A percentile compares a stretch with the other conserved stretches of the same genome.
These are phyloP conservation scores for Aurantiochytrium sp. DNA, from an alignment of 108 stramenopile genomes.

Conservation along the genomic window DNA sequence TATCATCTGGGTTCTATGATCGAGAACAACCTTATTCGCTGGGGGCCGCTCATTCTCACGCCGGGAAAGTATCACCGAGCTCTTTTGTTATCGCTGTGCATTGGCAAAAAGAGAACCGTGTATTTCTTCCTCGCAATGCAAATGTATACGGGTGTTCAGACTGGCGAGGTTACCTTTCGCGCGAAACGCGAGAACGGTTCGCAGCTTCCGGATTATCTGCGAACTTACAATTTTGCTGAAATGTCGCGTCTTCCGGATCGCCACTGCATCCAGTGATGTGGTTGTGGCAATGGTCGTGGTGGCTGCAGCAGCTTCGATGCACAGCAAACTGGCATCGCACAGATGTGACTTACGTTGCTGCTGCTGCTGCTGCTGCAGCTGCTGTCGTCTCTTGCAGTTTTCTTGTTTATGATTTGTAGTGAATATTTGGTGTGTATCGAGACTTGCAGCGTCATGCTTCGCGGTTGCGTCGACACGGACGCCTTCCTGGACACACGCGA, in stretches of 20 bases:
- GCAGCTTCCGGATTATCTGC: background rate
- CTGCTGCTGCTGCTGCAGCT: background rate
- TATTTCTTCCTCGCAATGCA: background rate
- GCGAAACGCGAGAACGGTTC: background rate
- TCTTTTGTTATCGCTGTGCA: background rate
- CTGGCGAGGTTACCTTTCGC: background rate
- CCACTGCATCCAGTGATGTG: background rate
- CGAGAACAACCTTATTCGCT: background rate
- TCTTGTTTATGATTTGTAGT: too few species aligned
- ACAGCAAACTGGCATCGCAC: background rate
- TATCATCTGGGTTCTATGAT: background rate
- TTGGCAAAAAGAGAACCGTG: background rate
- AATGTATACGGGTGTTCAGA: background rate
- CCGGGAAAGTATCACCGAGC: background rate
- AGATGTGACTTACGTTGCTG: background rate
- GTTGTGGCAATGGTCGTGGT: background rate
- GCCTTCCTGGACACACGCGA: too few species aligned
- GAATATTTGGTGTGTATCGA: too few species aligned
- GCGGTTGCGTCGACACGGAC: too few species aligned
- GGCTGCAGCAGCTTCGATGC: background rate
- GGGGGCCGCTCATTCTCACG: background rate
- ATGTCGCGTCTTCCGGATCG: background rate
- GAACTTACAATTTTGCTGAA: background rate
- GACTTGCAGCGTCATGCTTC: too few species aligned
- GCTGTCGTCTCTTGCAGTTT: too few species aligned